Conservation (phyloP, 345 rosid species). For the Syzygium aqueum region DNA sequence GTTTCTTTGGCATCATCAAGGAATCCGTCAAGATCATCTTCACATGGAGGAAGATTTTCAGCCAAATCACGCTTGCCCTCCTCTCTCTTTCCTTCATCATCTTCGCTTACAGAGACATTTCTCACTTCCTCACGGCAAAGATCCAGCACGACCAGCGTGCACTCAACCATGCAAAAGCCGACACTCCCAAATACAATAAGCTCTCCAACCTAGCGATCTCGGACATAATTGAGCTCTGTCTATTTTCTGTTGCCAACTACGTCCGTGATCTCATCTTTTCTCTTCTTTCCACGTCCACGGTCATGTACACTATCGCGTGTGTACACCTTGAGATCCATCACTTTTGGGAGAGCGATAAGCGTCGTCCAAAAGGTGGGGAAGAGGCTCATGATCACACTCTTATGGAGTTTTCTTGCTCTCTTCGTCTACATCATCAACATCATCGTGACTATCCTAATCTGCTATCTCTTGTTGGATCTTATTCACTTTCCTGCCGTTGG, state of each 20-base stretch:
- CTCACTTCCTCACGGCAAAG: constrained; percentile 14
- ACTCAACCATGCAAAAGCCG: constrained; percentile 6
- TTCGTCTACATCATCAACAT: constrained; percentile 8
- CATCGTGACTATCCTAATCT: not conserved
- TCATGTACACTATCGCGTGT: constrained; percentile 37
- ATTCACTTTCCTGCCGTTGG: not conserved
- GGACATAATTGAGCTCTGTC: constrained; percentile 15
- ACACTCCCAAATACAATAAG: not conserved
- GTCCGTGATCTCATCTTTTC: constrained; percentile 26
- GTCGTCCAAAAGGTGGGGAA: constrained; percentile 46
- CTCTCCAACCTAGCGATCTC: constrained; percentile 5
- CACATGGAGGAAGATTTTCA: constrained; percentile 38
- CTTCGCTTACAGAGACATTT: constrained; percentile 22
- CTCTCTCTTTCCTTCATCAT: constrained; percentile 39
- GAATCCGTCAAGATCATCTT: constrained; percentile 41
- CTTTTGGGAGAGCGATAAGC: constrained; percentile 23
- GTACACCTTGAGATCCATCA: constrained; percentile 25
- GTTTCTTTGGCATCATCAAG: constrained; percentile 27
- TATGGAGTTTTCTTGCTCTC: constrained; percentile 13
- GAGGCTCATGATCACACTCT: constrained; percentile 29
- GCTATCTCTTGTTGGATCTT: not conserved
- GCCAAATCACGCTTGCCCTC: constrained; percentile 33
- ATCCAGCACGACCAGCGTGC: constrained; percentile 2
- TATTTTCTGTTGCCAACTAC: constrained; percentile 24
- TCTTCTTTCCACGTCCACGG: constrained; percentile 41